Evolutionary conservation across 2,329 filamentous ascomycete species (phyloP), one percentile per base, ranked within the genome.

Genomic region (Paracoccidioides brasiliensis): DNA sequence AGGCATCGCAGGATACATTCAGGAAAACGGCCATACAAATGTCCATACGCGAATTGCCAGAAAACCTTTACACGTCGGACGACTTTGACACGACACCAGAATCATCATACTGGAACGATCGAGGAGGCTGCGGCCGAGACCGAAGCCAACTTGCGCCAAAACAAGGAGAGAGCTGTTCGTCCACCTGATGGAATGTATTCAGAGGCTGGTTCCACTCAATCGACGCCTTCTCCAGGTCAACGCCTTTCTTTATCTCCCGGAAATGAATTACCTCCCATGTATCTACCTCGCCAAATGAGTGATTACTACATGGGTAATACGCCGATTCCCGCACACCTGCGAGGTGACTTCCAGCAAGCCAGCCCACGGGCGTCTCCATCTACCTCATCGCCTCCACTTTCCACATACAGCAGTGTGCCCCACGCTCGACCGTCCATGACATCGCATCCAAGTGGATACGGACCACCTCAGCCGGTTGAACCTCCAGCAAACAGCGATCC

Each of bases 21-120:
- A 3, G 93, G 93, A 57, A 95, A 93, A 73, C 81, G 93, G 52
- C 93, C 93, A 1, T 98, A 97, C 77, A 95, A 95, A 71, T 98
- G 93, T 73, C 90, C 90, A 0, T 97, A 93, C 65, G 90, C 90
- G 57, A 90, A 96, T 70, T 98, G 93, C 71, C 90, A 97, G 68
- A 97, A 97, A 79, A 97, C 91, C 0, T 98, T 98, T 67, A 98
- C 93, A 8, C 85, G 93, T 56, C 86, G 91, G 61, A 97, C 93
- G 0, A 97, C 93, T 2, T 77, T 98, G 59, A 98, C 91, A 2
- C 83, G 93, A 52, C 93, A 98, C 69, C 90, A 96, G 72, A 95
- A 95, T 64, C 88, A 95, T 65, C 93, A 97, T 70, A 94, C 87
- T 22, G 93, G 91, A 44, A 96, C 90, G 0, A 87, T 96, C 14